A percentile compares a stretch with the other conserved stretches of the same genome.
phyloP scores from a whole-genome alignment of 495 filamentous ascomycete species.

The Aspergillus campestris region DNA sequence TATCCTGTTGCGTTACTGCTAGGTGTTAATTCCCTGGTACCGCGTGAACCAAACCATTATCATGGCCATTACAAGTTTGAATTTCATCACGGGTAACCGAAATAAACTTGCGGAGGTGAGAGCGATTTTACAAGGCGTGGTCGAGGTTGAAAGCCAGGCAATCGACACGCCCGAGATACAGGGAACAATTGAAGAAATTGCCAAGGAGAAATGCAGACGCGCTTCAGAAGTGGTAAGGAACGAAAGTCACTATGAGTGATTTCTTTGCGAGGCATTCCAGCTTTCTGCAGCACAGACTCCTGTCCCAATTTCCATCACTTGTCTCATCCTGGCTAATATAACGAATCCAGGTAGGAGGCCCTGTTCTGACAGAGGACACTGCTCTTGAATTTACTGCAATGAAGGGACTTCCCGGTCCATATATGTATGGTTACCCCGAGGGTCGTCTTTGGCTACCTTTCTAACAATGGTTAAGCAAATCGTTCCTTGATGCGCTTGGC shows the following conservation, averaged over 20 bases:
- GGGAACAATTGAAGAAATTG: slow-evolving; percentile 86
- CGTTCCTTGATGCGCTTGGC: slow-evolving; percentile 77
- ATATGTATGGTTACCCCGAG: slow-evolving; percentile 59
- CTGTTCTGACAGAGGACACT: slow-evolving; percentile 93
- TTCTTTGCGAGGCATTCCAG: neutral
- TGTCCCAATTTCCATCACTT: no score
- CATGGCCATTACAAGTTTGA: slow-evolving; percentile 40
- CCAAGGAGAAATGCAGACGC: slow-evolving; percentile 72
- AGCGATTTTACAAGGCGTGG: slow-evolving; percentile 68
- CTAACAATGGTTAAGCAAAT: slow-evolving; percentile 55
- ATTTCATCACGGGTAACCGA: slow-evolving; percentile 95
- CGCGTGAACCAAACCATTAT: neutral
- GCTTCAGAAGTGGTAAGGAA: slow-evolving; percentile 43
- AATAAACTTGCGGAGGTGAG: slow-evolving; percentile 87
- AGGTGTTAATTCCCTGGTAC: no score
- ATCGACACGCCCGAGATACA: slow-evolving; percentile 86
- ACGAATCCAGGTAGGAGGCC: slow-evolving; percentile 57
- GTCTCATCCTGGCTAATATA: slow-evolving; percentile 3
- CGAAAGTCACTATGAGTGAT: neutral
- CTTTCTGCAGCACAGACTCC: no score
- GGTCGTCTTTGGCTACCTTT: neutral
- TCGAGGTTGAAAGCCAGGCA: slow-evolving; percentile 62
- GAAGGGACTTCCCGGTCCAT: slow-evolving; percentile 86
- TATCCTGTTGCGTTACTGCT: no score
- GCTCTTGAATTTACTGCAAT: slow-evolving; percentile 87